phyloP scores from a whole-genome alignment of 768 basidiomycete species.

The Hygrophoropsis aurantiaca region DNA sequence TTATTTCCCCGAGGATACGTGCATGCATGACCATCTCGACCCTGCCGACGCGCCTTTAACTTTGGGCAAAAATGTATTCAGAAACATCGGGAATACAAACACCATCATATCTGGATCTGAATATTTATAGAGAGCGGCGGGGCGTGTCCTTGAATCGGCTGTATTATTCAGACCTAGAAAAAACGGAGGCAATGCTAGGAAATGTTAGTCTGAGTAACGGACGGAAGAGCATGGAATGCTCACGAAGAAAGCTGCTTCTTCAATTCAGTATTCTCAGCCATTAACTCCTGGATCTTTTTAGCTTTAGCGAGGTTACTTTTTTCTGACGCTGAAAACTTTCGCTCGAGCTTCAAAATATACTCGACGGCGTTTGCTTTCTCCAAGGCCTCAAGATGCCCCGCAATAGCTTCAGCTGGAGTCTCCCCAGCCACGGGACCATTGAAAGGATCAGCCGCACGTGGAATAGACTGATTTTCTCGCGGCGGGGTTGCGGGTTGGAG shows the following conservation, averaged over 20 bases:
- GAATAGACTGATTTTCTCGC: conserved; percentile 9
- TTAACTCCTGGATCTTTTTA: conserved; percentile 11
- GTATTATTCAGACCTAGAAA: conserved; percentile 9
- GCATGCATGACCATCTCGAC: neutral
- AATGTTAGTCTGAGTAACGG: too few species aligned
- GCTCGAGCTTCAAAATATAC: conserved; percentile 39
- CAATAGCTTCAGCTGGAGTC: conserved; percentile 24
- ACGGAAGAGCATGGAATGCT: too few species aligned
- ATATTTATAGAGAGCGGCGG: conserved; percentile 1
- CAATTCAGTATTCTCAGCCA: neutral
- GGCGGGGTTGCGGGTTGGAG: neutral
- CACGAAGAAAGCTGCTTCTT: neutral
- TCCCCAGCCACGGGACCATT: conserved; percentile 10
- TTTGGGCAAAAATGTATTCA: neutral
- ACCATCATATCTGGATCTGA: neutral
- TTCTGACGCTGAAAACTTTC: conserved; percentile 34
- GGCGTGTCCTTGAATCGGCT: conserved; percentile 8
- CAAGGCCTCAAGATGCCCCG: conserved; percentile 12
- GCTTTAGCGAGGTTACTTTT: conserved; percentile 35
- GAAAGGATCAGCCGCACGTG: conserved; percentile 19
- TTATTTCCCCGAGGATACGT: conserved; percentile 1
- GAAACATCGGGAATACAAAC: neutral
- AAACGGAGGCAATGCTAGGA: neutral
- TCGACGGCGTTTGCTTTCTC: conserved; percentile 16
- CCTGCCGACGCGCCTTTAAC: neutral